Base-by-base conservation (phyloP, 768 basidiomycete genomes). In the Butyriboletus loyo region DNA sequence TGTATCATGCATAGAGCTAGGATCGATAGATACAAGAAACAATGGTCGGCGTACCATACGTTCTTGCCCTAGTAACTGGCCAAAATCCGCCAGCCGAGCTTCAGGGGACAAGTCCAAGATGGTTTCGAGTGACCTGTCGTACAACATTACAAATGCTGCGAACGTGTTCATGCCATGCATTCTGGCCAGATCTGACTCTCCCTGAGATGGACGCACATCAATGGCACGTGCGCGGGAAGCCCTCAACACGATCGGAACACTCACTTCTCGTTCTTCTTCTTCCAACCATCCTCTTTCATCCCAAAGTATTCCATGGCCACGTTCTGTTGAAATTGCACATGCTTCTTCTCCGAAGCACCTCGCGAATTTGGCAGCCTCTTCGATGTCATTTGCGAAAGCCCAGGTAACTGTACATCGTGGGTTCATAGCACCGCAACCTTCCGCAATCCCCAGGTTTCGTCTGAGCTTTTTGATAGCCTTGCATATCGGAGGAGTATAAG, bases 381-480 rank as follows among this genome's bases (percentile, higher is more conserved):
- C 65, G 7, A 84, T 75, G 17, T 74, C 75, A 57, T 79, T 74
- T 13, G 88, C 85, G 64, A 90, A 91, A 2, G 82, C 85, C 62
- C 77, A 80, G 39, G 72, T 66, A 9, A 90, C 66, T 6, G 48
- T 55, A 19, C 81, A 78, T 0, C 54, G 68, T 15, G 62, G 46
- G 15, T 76, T 59, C 64, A 84, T 85, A 39, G 73, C 75, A 40
- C 75, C 75, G 56, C 75, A 84, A 2, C 78, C 87, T 54, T 85
- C 85, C 1, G 80, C 74, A 15, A 92, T 81, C 22, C 68, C 75
- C 22, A 91, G 46, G 55, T 83, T 80, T 48, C 89, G 73, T 51
- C 81, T 72, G 28, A 92, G 77, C 63, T 80, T 86, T 67, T 80
- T 84, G 59, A 91, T 71, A 0, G 86, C 83, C 57, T 86, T 89